These are phyloP conservation scores for Paratrypanosoma confusum DNA, from an alignment of 208 protist genomes.

Conservation along the genomic window DNA sequence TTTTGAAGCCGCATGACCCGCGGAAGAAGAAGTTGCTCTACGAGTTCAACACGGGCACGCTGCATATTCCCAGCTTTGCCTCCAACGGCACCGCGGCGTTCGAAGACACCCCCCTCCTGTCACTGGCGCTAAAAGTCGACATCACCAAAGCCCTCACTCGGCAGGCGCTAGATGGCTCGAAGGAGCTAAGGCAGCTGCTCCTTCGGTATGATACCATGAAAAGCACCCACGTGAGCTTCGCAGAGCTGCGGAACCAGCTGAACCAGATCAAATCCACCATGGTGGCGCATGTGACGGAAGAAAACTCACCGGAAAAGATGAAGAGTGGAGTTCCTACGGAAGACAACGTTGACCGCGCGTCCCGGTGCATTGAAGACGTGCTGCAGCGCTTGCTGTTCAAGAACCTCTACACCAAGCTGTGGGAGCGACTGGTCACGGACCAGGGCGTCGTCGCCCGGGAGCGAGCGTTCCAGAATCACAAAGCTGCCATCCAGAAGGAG, in stretches of 20 bases:
- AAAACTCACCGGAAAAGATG: too few relatives aligned
- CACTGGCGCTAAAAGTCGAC: neutral
- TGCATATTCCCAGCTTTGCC: constrained; percentile 6
- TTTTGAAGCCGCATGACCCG: constrained; percentile 1
- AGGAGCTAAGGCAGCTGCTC: constrained; percentile 1
- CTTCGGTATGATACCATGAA: too few relatives aligned
- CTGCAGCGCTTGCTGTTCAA: constrained; percentile 9
- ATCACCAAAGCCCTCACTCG: constrained; percentile 4
- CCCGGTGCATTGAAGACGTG: constrained; percentile 8
- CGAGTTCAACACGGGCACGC: constrained; percentile 2
- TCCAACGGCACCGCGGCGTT: neutral
- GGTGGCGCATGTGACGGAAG: neutral
- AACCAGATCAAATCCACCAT: too few relatives aligned
- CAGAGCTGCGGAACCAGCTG: too few relatives aligned
- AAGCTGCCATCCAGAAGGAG: constrained; percentile 3
- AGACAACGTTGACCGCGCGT: too few relatives aligned
- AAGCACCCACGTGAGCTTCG: too few relatives aligned
- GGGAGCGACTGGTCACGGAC: constrained; percentile 4
- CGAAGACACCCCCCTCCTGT: neutral
- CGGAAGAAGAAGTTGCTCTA: constrained; percentile 3
- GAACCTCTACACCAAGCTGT: constrained; percentile 12
- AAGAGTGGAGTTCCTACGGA: too few relatives aligned
- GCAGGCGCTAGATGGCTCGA: neutral
- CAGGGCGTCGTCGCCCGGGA: neutral
- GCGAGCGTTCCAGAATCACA: constrained; percentile 3